phyloP scores from a whole-genome alignment of 208 protist genomes.

The Herpetomonas samuelpessoai region DNA sequence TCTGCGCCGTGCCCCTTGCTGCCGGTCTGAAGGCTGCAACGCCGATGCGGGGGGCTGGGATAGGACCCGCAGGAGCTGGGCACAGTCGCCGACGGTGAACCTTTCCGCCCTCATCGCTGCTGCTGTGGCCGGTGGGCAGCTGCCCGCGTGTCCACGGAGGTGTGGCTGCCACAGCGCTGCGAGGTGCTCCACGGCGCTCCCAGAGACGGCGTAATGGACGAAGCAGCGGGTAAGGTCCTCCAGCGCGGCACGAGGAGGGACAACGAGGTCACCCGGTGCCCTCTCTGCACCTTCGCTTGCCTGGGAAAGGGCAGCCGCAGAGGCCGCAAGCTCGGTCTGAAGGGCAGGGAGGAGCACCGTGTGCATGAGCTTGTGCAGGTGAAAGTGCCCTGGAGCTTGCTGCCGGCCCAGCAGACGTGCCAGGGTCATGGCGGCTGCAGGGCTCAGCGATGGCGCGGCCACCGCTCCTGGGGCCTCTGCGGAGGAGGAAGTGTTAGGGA shows the following conservation, averaged over 20 bases:
- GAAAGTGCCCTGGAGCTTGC: conserved; percentile 50
- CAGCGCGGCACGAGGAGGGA: conserved; percentile 19
- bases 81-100: conserved; percentile 19
- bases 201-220: conserved; percentile 61
- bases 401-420: conserved; percentile 50
- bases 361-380: conserved; percentile 70
- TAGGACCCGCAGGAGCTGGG: conserved; percentile 25
- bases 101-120: neutral
- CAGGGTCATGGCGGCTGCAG: conserved; percentile 37
- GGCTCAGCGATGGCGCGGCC: conserved; percentile 14
- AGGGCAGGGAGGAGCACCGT: conserved; percentile 59
- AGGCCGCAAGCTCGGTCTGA: conserved; percentile 19
- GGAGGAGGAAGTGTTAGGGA: too few relatives aligned
- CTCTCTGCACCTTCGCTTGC: neutral
- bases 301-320: neutral
- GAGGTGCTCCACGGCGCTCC: conserved; percentile 45
- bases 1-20: too few relatives aligned
- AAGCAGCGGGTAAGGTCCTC: conserved; percentile 44
- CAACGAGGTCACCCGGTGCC: neutral
- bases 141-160: conserved; percentile 4
- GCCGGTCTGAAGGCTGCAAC: too few relatives aligned
- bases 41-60: neutral
- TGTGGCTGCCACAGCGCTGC: conserved; percentile 43
- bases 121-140: neutral
- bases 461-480: too few relatives aligned